phyloP scores from a whole-genome alignment of 1,284 basidiomycete genomes.

The Boletus coffeatus region DNA sequence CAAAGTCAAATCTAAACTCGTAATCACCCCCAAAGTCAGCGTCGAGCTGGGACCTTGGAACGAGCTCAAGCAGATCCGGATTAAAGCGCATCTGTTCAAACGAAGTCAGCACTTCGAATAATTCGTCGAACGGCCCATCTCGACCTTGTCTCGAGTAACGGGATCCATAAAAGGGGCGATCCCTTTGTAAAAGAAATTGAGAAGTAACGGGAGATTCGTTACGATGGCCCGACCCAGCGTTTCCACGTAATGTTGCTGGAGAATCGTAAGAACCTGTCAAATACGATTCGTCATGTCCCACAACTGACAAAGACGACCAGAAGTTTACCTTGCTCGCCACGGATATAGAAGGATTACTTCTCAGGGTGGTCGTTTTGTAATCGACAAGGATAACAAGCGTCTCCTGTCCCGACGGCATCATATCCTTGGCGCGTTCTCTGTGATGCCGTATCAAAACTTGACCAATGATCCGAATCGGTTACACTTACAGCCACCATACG shows the following conservation, averaged over 20 bases:
- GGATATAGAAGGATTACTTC: slow-evolving; percentile 76
- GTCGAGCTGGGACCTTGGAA: slow-evolving; percentile 75
- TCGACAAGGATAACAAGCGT: slow-evolving; percentile 79
- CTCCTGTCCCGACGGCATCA: slow-evolving; percentile 81
- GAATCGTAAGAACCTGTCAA: slow-evolving; percentile 63
- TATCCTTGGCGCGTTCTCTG: slow-evolving; percentile 81
- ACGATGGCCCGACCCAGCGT: slow-evolving; percentile 84
- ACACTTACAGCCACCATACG: slow-evolving; percentile 74
- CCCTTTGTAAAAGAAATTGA: slow-evolving; percentile 84
- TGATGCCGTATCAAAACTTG: slow-evolving; percentile 6
- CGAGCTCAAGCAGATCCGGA: slow-evolving; percentile 71
- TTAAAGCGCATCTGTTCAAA: slow-evolving; percentile 79
- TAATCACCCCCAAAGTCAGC: slow-evolving; percentile 79
- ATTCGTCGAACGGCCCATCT: background rate
- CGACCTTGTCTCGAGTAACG: slow-evolving; percentile 83
- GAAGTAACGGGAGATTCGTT: slow-evolving; percentile 73
- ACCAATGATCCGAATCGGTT: slow-evolving; percentile 1
- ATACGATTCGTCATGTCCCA: background rate
- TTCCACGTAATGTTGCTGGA: slow-evolving; percentile 91
- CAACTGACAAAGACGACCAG: background rate
- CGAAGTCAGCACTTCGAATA: slow-evolving; percentile 1
- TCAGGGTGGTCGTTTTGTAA: slow-evolving; percentile 75
- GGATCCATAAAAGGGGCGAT: slow-evolving; percentile 89
- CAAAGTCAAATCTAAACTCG: slow-evolving; percentile 73
- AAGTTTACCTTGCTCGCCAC: slow-evolving; percentile 60